Evolutionary conservation across 257 asterid genomes (phyloP), one percentile per base, ranked within the genome.

Genomic region (Rauvolfia tetraphylla): DNA sequence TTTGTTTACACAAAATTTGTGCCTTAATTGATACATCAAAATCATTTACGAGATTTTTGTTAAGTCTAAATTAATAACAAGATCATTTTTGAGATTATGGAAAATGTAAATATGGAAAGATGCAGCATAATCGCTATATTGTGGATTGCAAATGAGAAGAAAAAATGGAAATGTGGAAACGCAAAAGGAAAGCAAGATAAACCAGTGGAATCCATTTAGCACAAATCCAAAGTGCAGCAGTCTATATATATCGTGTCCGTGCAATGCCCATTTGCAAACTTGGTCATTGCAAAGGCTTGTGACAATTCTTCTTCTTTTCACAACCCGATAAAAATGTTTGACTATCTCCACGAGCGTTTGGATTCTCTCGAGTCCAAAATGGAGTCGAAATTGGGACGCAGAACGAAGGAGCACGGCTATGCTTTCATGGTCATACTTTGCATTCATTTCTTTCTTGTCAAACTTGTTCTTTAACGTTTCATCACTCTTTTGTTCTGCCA

Each of bases 371-470:
- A 38, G 20, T 41, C 29, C 13, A 38, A 38, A 34, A 17, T 67
- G 51, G 49, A 67, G 33, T 12, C 23, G 9, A 65, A 36, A 36
- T 9, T 33, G 48, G 46, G 71, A 33, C 46, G 23, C 4, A 67
- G 3, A 22, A 20, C 1, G 0, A 66, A 33, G 17, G 72, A 7
- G 31, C 49, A 10, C 27, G 10, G 1, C 51, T 22, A 67, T 13
- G 44, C 81, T 15, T 83, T 78, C 82, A 77, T 83, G 86, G 83
- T 75, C 34, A 38, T 34, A 4, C 41, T 31, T 27, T 29, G 20
- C 27, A 22, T 38, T 34, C 14, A 27, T 66, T 66, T 38, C 22
- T 56, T 36, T 27, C 5, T 33, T 8, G 22, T 17, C 8, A 0
- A 29, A 27, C 1, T 29, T n/a, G 39, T 33, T 46, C 29, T 12